phyloP scores from a whole-genome alignment of 1,139 yeast genomes.

The Candida tropicalis region DNA sequence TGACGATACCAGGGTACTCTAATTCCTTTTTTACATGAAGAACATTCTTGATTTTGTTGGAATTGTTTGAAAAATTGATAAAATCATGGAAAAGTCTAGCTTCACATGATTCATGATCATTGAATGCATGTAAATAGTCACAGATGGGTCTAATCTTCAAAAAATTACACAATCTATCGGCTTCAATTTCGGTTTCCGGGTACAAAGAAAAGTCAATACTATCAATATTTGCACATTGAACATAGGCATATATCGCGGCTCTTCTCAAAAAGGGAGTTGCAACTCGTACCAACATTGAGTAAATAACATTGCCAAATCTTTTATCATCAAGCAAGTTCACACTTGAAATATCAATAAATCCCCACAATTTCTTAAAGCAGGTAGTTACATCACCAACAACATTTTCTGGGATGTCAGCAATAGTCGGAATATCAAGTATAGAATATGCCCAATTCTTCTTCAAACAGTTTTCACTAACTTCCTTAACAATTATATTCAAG shows the following conservation, averaged over 20 bases:
- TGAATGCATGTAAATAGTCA: conserved; percentile 21
- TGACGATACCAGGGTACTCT: conserved; percentile 70
- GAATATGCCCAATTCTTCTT: conserved; percentile 26
- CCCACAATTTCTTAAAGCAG: conserved; percentile 21
- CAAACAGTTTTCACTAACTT: conserved; percentile 27
- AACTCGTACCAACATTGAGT: conserved; percentile 57
- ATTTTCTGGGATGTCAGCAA: conserved; percentile 26
- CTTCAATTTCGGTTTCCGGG: conserved; percentile 45
- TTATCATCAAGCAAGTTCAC: conserved; percentile 18
- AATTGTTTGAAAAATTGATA: conserved; percentile 15
- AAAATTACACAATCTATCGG: conserved; percentile 56
- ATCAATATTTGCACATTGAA: conserved; percentile 58
- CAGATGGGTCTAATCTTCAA: conserved; percentile 49
- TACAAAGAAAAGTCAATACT: conserved; percentile 26
- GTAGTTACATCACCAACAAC: conserved; percentile 18
- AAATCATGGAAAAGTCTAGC: conserved; percentile 22
- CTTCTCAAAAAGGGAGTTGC: conserved; percentile 71
- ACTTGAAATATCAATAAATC: conserved; percentile 8
- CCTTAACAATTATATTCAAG: conserved; percentile 26
- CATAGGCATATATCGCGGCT: conserved; percentile 60
- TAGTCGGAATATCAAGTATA: conserved; percentile 37
- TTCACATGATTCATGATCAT: conserved; percentile 16
- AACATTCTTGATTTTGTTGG: conserved; percentile 13
- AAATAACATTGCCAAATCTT: conserved; percentile 42
- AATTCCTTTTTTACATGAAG: conserved; percentile 27